These are phyloP conservation scores for Cucurbitaria berberidis DNA, from an alignment of 2,329 filamentous ascomycete genomes.

Conservation along the genomic window DNA sequence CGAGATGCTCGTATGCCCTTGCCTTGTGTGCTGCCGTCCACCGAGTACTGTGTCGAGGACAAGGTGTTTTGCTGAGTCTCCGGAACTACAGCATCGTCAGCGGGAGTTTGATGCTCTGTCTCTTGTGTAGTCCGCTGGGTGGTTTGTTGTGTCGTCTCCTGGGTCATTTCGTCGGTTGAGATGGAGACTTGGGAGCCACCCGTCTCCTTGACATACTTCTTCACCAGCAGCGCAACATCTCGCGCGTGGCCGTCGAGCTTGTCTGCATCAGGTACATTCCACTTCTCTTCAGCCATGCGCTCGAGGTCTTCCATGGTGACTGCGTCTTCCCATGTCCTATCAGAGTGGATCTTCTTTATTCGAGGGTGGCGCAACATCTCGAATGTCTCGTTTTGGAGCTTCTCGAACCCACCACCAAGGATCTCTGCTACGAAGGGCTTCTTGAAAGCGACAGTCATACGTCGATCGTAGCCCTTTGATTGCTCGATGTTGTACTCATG, in stretches of 20 bases:
- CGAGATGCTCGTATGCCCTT: conserved; percentile 25
- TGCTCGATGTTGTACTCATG: conserved; percentile 31
- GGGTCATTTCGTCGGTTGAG: conserved; percentile 30
- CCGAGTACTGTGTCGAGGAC: conserved; percentile 20
- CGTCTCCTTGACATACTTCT: conserved; percentile 27
- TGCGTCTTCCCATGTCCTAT: conserved; percentile 72
- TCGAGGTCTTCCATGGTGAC: conserved; percentile 75
- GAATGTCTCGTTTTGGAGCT: conserved; percentile 70
- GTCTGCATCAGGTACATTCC: conserved; percentile 32
- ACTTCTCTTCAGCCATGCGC: conserved; percentile 65
- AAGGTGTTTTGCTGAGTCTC: conserved; percentile 25
- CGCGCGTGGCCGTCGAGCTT: conserved; percentile 37
- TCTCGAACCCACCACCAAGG: conserved; percentile 80
- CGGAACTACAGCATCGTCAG: conserved; percentile 21
- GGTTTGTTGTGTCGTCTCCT: conserved; percentile 25
- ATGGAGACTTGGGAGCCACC: conserved; percentile 18
- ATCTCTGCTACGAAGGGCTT: conserved; percentile 80
- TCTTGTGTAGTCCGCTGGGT: conserved; percentile 21
- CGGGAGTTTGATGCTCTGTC: conserved; percentile 3
- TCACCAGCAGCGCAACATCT: conserved; percentile 35
- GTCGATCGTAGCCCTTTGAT: conserved; percentile 21
- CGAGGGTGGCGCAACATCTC: conserved; percentile 79
- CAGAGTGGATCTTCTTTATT: conserved; percentile 77
- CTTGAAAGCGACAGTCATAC: conserved; percentile 64
- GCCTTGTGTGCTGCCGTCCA: conserved; percentile 27